Evolutionary conservation across 2,329 filamentous ascomycete species (phyloP).

Genomic region (Fusarium aywerte): DNA sequence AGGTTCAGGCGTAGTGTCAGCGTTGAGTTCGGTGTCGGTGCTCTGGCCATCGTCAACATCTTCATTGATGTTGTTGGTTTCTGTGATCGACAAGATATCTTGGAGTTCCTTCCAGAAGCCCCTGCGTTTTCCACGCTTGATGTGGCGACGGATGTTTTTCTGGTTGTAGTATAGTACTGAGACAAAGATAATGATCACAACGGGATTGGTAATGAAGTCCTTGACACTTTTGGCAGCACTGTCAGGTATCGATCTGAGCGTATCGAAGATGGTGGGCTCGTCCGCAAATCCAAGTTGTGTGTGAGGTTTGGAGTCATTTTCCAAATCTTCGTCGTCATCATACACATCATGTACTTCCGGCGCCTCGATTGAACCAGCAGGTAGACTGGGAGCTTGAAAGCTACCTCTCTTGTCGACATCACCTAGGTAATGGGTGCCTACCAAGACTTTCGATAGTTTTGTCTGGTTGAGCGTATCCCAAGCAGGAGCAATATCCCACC

Average conservation of each 20-base stretch:
- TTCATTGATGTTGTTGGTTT: neutral
- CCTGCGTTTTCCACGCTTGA: slow-evolving; percentile 49
- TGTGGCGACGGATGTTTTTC: slow-evolving; percentile 57
- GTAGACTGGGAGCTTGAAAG: slow-evolving; percentile 53
- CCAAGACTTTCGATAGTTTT: slow-evolving; percentile 69
- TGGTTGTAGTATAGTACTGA: slow-evolving; percentile 57
- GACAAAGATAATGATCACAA: slow-evolving; percentile 60
- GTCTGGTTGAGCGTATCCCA: slow-evolving; percentile 55
- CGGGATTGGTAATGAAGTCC: slow-evolving; percentile 67
- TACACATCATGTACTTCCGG: slow-evolving; percentile 11
- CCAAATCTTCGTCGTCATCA: slow-evolving; percentile 43
- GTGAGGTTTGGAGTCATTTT: slow-evolving; percentile 50
- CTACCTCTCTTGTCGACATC: slow-evolving; percentile 46
- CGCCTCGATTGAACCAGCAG: slow-evolving; percentile 49
- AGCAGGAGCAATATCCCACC: slow-evolving; percentile 57
- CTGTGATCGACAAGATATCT: slow-evolving; percentile 14
- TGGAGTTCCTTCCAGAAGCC: slow-evolving; percentile 47
- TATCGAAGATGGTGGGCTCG: slow-evolving; percentile 59
- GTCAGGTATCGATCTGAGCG: slow-evolving; percentile 62
- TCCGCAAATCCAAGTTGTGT: slow-evolving; percentile 46
- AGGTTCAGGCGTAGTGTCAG: neutral
- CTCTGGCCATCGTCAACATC: slow-evolving; percentile 27
- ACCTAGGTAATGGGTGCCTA: slow-evolving; percentile 77
- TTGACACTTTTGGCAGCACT: slow-evolving; percentile 61
- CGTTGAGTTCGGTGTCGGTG: slow-evolving; percentile 34